phyloP scores from a whole-genome alignment of 805 yeast genomes.

The Candida insectorum region DNA sequence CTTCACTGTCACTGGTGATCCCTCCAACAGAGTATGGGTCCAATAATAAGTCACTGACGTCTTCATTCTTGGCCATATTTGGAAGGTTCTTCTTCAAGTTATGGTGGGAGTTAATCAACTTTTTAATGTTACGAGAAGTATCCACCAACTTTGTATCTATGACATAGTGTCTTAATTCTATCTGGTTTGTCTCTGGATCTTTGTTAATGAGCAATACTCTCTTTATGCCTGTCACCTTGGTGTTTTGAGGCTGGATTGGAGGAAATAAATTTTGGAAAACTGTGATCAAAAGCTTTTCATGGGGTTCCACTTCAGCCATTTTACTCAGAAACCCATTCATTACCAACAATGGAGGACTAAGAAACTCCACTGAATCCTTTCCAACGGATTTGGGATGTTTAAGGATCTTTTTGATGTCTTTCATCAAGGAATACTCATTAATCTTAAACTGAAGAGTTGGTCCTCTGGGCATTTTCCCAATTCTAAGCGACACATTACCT shows the following conservation, averaged over 20 bases:
- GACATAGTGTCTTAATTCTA: slow-evolving; percentile 86
- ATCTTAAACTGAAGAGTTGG: slow-evolving; percentile 88
- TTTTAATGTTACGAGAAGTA: slow-evolving; percentile 68
- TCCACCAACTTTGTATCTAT: slow-evolving; percentile 85
- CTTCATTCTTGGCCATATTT: slow-evolving; percentile 60
- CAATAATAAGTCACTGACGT: slow-evolving; percentile 77
- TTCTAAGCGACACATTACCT: slow-evolving; percentile 78
- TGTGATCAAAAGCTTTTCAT: slow-evolving; percentile 81
- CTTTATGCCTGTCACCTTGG: slow-evolving; percentile 69
- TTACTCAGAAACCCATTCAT: slow-evolving; percentile 80
- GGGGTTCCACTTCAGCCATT: slow-evolving; percentile 58
- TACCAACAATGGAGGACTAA: slow-evolving; percentile 85
- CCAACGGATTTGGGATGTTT: slow-evolving; percentile 77
- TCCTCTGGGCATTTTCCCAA: slow-evolving; percentile 89
- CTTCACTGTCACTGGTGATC: slow-evolving; percentile 87
- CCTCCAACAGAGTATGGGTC: slow-evolving; percentile 82
- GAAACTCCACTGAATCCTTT: slow-evolving; percentile 58
- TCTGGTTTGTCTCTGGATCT: slow-evolving; percentile 63
- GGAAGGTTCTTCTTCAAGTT: slow-evolving; percentile 66
- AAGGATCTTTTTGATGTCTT: slow-evolving; percentile 70
- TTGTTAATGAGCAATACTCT: slow-evolving; percentile 83
- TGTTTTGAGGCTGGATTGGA: slow-evolving; percentile 81
- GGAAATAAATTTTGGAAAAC: slow-evolving; percentile 96
- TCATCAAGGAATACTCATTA: slow-evolving; percentile 70
- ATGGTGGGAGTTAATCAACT: slow-evolving; percentile 59